phyloP scores from a whole-genome alignment of 2,329 filamentous ascomycete species.

The Ophiostoma novo-ulmi region DNA sequence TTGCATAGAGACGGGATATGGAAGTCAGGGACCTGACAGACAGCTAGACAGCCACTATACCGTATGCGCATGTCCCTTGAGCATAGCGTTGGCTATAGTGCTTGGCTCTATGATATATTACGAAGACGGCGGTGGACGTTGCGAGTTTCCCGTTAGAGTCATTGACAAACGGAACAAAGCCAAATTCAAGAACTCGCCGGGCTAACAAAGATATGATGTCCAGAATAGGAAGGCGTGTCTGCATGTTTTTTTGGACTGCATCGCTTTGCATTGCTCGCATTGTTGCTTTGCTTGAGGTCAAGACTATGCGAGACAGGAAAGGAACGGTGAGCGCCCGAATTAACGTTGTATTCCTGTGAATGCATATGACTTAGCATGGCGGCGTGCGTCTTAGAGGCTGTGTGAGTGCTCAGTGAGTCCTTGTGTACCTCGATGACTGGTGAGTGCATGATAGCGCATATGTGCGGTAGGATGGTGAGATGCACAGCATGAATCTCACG shows the following conservation, averaged over 20 bases:
- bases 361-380: neutral
- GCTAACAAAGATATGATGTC: neutral
- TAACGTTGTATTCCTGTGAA: neutral
- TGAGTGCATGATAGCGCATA: neutral
- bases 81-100: neutral
- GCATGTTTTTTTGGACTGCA: neutral
- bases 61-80: neutral
- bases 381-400: neutral
- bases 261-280: constrained; percentile 8
- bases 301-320: neutral
- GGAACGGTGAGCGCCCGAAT: neutral
- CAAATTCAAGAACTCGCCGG: neutral
- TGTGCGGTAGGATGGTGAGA: neutral
- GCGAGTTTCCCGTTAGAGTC: constrained; percentile 7
- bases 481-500: neutral
- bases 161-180: neutral
- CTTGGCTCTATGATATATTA: neutral
- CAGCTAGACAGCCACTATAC: neutral
- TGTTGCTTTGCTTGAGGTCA: constrained; percentile 18
- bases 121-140: constrained; percentile 2
- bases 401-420: neutral
- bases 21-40: neutral
- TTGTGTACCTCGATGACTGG: neutral
- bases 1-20: neutral
- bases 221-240: constrained; percentile 8